Evolutionary conservation across 2,329 filamentous ascomycete genomes (phyloP).

Genomic region (Neurospora sp.): DNA sequence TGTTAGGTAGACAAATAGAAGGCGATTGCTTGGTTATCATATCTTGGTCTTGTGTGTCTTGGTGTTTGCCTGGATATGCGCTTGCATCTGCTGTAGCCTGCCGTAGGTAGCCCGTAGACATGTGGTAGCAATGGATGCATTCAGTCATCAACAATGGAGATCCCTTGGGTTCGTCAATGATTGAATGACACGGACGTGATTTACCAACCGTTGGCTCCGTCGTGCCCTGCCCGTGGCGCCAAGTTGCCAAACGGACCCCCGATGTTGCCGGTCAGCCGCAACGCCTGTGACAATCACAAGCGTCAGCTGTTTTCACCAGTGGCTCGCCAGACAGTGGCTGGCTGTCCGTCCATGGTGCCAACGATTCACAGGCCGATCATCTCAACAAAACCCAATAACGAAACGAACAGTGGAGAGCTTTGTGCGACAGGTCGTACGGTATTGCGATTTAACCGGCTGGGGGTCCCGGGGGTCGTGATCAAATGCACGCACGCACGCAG

Average conservation of each 20-base stretch:
- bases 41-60: background rate
- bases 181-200: background rate
- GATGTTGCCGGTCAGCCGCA: background rate
- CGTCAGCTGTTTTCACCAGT: background rate
- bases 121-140: background rate
- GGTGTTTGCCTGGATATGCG: background rate
- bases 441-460: background rate
- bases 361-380: background rate
- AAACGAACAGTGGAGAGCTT: background rate
- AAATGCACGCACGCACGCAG: background rate
- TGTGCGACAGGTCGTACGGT: background rate
- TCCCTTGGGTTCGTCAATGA: background rate
- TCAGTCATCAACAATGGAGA: background rate
- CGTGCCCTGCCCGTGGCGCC: background rate
- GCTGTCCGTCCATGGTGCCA: background rate
- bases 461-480: background rate
- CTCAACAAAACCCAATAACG: background rate
- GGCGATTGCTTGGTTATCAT: background rate
- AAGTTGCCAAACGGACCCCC: background rate
- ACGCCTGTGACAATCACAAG: background rate
- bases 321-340: background rate
- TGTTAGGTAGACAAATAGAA: background rate
- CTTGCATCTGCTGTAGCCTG: background rate
- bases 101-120: background rate
- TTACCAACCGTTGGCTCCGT: background rate